Evolutionary conservation across 805 yeast species (phyloP), one percentile per base, ranked within the genome.

Genomic region (Zygotorulaspora danielsina): DNA sequence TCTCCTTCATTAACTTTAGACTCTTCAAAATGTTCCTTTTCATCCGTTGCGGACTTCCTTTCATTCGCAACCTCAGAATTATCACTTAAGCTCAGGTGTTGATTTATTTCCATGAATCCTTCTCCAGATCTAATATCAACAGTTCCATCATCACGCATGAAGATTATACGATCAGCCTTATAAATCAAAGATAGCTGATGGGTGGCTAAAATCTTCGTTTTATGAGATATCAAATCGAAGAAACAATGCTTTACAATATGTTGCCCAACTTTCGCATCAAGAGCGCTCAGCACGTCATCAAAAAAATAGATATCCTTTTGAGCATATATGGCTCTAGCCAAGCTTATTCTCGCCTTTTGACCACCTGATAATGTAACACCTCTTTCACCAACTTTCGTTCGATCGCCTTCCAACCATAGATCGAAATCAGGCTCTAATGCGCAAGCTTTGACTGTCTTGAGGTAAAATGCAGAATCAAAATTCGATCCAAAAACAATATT

Each of bases 351-450:
- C 1, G 87, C 85, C 60, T 81, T 81, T 54, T 81, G 89, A 21
- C 89, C 89, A 19, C 89, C 89, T 17, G 86, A 79, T 16, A 81
- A 65, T 0, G 87, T 80, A 36, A 81, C 75, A 41, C 89, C 89
- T 50, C 81, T 65, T 58, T 81, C 89, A 31, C 89, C 89, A 47
- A 81, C 80, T 54, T 79, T 79, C 1, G 88, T 81, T 35, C 62
- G 52, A 51, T 82, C 88, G 7, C 87, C 86, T 30, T 78, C 83
- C 6, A 81, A 78, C 34, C 82, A 59, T 38, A 73, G 66, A 5
- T 72, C 71, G 44, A 82, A 66, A 59, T 82, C 89, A 32, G 68
- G 70, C 9, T 59, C 65, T 41, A 82, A 64, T 1, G 83, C 75
- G 57, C 88, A 81, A 2, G 78, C 79, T 27, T 69, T 61, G n/a